Evolutionary conservation across 2,329 filamentous ascomycete species (phyloP), one percentile per base, ranked within the genome.

Genomic region (Alternaria metachromatica): DNA sequence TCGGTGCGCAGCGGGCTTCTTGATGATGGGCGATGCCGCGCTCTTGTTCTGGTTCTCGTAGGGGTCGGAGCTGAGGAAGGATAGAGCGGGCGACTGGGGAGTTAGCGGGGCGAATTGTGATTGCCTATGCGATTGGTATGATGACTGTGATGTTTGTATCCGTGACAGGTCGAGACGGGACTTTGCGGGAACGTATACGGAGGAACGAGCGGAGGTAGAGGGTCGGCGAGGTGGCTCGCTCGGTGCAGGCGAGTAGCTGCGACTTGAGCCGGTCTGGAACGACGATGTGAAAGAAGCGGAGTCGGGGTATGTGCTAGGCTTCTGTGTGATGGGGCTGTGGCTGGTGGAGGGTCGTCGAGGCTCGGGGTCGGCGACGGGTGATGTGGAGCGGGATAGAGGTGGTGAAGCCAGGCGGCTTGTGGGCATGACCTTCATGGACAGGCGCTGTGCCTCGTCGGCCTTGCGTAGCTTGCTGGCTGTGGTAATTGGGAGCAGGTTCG

Each of bases 41-140:
- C 66, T 71, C 11, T 68, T 72, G 15, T 65, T 76, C 3, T 74
- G 66, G 56, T 68, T 78, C 30, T 77, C 79, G 63, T 77, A 80
- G 9, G 79, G 79, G 54, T 80, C 79, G 9, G 76, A 78, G 58
- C 69, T 78, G 49, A 80, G 75, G 66, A 80, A 80, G n/a, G 77
- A 69, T 25, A 78, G 76, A 4, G 75, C 74, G 9, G 77, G 74
- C 1, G 78, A 73, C 18, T 59, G 49, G 21, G 77, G 77, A 8
- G 77, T 76, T 12, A 75, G 71, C 3, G 77, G 72, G 8, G 66
- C 53, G 44, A 70, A 64, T 25, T 72, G 66, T 7, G 71, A 72
- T 41, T 68, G 65, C 26, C 61, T 41, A 13, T 60, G 37, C 3
- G 61, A 41, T 11, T 65, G 62, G 58, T 74, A 74, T 0, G 73